Conservation (phyloP, 2,329 filamentous ascomycete genomes). For the Thielaviopsis euricoi region DNA sequence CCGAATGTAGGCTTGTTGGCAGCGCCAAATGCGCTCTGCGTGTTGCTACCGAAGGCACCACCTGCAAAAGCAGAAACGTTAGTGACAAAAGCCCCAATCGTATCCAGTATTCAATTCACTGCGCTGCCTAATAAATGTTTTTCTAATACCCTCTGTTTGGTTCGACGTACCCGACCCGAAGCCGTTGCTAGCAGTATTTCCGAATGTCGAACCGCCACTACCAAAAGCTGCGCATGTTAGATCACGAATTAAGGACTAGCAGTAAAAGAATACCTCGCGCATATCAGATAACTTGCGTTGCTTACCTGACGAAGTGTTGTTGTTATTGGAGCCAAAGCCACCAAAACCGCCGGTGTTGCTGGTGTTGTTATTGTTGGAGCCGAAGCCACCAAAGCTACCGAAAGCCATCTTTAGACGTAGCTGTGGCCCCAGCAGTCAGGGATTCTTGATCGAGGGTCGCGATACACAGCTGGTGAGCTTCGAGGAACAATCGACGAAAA, state of each 20-base stretch:
- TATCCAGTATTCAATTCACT: background rate
- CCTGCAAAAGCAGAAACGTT: constrained; percentile 12
- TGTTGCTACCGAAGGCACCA: constrained; percentile 15
- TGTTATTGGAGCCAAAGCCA: constrained; percentile 23
- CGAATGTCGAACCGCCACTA: constrained; percentile 28
- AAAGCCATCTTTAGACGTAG: background rate
- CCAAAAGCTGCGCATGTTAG: constrained; percentile 10
- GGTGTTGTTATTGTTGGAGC: constrained; percentile 33
- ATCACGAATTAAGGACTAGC: constrained; percentile 14
- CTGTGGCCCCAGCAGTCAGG: background rate
- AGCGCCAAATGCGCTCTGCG: constrained; percentile 21
- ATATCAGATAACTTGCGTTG: background rate
- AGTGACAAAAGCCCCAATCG: constrained; percentile 1
- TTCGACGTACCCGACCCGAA: constrained; percentile 21
- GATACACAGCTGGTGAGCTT: background rate
- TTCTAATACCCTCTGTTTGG: constrained; percentile 16
- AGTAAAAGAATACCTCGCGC: constrained; percentile 24
- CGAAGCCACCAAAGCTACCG: constrained; percentile 29
- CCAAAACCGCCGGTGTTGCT: constrained; percentile 31
- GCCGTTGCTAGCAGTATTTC: constrained; percentile 19
- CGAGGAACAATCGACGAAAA: background rate
- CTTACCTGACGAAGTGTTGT: constrained; percentile 16
- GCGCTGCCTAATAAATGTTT: background rate
- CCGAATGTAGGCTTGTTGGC: constrained; percentile 36
- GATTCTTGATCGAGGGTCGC: background rate